phyloP scores from a whole-genome alignment of 371 early-diverging fungal genomes.

The Circinella umbellata region DNA sequence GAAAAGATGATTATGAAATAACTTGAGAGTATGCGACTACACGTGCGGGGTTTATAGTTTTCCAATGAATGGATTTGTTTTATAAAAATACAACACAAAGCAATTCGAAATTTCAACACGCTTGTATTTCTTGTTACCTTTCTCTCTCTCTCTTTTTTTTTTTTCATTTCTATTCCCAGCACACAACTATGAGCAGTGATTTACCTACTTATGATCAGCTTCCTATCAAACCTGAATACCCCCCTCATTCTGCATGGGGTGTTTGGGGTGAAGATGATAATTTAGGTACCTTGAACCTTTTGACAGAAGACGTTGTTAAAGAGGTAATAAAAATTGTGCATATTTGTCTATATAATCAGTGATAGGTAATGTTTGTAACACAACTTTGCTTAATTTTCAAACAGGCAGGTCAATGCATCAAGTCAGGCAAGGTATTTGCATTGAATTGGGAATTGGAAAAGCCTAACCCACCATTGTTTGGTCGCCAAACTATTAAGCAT shows the following conservation, averaged over 20 bases:
- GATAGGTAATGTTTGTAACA: neutral
- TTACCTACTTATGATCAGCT: slow-evolving; percentile 30
- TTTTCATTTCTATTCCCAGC: neutral
- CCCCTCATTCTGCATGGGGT: slow-evolving; percentile 44
- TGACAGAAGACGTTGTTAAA: slow-evolving; percentile 38
- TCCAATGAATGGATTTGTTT: neutral
- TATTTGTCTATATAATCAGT: neutral
- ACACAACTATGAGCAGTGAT: neutral
- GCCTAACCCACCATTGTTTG: slow-evolving; percentile 33
- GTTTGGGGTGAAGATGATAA: slow-evolving; percentile 53
- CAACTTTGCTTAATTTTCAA: neutral
- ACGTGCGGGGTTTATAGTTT: neutral
- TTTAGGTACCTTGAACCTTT: slow-evolving; percentile 45
- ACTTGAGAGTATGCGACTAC: neutral
- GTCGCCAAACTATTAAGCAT: slow-evolving; percentile 31
- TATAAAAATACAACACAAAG: neutral
- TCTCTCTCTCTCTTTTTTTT: neutral
- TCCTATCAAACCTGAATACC: slow-evolving; percentile 30
- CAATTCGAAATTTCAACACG: neutral
- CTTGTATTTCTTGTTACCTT: too few species aligned
- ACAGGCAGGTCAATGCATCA: slow-evolving; percentile 21
- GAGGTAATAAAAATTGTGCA: slow-evolving; percentile 28
- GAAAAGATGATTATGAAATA: slow-evolving; percentile 1
- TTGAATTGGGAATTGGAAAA: slow-evolving; percentile 48
- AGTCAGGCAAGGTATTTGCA: slow-evolving; percentile 39